Percentiles rank a stretch among this genome's conserved stretches.
Evolutionary conservation across 2,329 filamentous ascomycete species (phyloP).

Genomic region (Cordyceps sp.): DNA sequence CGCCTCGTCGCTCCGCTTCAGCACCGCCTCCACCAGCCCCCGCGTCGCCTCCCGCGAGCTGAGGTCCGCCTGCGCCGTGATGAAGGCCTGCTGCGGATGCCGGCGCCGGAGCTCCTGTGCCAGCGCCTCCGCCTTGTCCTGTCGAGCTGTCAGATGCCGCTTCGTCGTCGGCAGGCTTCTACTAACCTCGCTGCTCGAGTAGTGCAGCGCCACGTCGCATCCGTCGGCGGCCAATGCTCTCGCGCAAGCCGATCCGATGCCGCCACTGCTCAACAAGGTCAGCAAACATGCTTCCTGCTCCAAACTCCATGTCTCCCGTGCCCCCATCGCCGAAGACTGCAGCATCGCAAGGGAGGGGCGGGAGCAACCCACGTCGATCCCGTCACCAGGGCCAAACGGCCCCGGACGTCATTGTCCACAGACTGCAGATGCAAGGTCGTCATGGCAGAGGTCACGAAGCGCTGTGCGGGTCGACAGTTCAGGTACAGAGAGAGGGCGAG

Average conservation of each 20-base stretch:
- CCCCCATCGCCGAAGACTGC: too few relatives aligned
- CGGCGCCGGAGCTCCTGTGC: slow-evolving; percentile 9
- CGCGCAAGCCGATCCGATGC: slow-evolving; percentile 16
- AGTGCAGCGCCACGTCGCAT: slow-evolving; percentile 18
- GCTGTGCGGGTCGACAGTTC: too few relatives aligned
- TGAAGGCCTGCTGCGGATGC: slow-evolving; percentile 12
- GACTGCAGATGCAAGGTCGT: slow-evolving; percentile 7
- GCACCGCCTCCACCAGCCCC: slow-evolving; percentile 7
- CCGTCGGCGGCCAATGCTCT: slow-evolving; percentile 16
- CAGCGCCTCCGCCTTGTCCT: slow-evolving; percentile 14
- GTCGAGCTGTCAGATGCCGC: not conserved
- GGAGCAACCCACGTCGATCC: slow-evolving; percentile 11
- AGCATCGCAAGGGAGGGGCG: not conserved
- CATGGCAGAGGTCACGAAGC: too few relatives aligned
- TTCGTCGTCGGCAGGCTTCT: not conserved
- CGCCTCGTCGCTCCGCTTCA: slow-evolving; percentile 4
- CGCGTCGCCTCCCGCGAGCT: slow-evolving; percentile 10
- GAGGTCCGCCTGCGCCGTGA: slow-evolving; percentile 11
- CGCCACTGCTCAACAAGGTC: slow-evolving; percentile 10
- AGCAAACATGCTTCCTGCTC: not conserved
- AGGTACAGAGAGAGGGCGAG: too few relatives aligned
- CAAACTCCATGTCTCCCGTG: too few relatives aligned
- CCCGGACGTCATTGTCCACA: slow-evolving; percentile 9
- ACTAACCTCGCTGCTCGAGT: slow-evolving; percentile 14
- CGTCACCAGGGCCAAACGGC: slow-evolving; percentile 16